Evolutionary conservation across 176 grass and related monocot genomes (phyloP), one percentile per base, ranked within the genome.

Genomic region (Melocanna baccifera): DNA sequence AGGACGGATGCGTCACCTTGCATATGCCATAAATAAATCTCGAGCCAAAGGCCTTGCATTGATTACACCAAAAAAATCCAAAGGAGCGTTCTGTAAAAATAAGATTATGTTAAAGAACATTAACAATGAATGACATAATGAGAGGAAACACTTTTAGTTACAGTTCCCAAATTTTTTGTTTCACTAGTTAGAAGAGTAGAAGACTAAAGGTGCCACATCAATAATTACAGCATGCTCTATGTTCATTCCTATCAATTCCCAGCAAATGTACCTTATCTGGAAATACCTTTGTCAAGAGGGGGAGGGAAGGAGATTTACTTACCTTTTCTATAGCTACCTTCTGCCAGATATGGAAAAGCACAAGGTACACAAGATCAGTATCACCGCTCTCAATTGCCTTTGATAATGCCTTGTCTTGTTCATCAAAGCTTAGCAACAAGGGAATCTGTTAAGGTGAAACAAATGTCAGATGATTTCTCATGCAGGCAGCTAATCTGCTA

Each of bases 281-380:
- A 77, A 70, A 42, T 72, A 71, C 19, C 22, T 76, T 28, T 75
- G 23, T 55, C 34, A n/a, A 64, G 30, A 45, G 4, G 43, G 37
- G 46, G 58, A 25, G 73, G 43, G 58, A 57, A 9, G 20, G 22
- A 69, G 18, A 82, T 76, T 77, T 71, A 84, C 76, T 78, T 70
- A 87, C 79, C 80, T 91, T 94, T 86, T 88, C 65, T 78, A 82
- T 40, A 73, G 86, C 84, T 92, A 99, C 90, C 86, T 94, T 99
- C 81, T 99, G 93, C 96, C 96, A 99, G 64, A 96, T 94, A 76
- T 99, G 93, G 75, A 99, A 94, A 85, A 99, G 78, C 81, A 94
- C 96, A 81, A 96, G 96, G 83, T 96, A 99, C 57, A 99, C 77
- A 73, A 99, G 93, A 74, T 99, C 96, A 81, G 96, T 96, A 87